Evolutionary conservation across 2,329 filamentous ascomycete genomes (phyloP).

Genomic region (Blumeria graminis): DNA sequence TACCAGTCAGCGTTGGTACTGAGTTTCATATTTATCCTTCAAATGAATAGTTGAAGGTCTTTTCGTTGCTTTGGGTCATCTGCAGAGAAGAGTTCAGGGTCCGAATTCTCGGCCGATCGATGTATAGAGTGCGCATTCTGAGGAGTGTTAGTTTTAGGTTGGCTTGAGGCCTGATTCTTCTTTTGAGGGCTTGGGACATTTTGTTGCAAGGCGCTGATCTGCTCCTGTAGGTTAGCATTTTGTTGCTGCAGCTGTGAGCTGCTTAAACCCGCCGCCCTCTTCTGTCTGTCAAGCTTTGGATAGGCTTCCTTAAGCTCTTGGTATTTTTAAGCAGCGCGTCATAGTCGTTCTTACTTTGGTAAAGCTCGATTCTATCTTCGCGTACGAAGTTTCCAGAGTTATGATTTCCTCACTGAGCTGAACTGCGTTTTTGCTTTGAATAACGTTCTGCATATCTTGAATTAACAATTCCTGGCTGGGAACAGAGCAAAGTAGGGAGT

Average conservation of each 20-base stretch:
- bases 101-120: background rate
- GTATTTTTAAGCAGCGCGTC: too few species aligned
- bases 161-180: background rate
- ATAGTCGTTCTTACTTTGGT: too few species aligned
- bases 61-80: too few species aligned
- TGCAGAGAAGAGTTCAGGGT: background rate
- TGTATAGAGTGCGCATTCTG: background rate
- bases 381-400: background rate
- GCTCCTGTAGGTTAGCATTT: too few species aligned
- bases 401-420: too few species aligned
- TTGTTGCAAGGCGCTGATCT: too few species aligned
- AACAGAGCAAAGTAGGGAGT: background rate
- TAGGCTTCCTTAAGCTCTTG: too few species aligned
- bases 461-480: background rate
- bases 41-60: too few species aligned
- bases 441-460: background rate
- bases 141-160: background rate
- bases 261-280: background rate
- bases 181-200: background rate
- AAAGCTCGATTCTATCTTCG: background rate
- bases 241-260: too few species aligned
- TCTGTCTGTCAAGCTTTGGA: background rate
- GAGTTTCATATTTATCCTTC: too few species aligned
- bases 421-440: background rate
- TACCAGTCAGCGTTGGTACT: too few species aligned